Percentiles rank a stretch among this genome's conserved stretches.
Evolutionary conservation across 768 basidiomycete genomes (phyloP).

Genomic region (Mrakia gelida): DNA sequence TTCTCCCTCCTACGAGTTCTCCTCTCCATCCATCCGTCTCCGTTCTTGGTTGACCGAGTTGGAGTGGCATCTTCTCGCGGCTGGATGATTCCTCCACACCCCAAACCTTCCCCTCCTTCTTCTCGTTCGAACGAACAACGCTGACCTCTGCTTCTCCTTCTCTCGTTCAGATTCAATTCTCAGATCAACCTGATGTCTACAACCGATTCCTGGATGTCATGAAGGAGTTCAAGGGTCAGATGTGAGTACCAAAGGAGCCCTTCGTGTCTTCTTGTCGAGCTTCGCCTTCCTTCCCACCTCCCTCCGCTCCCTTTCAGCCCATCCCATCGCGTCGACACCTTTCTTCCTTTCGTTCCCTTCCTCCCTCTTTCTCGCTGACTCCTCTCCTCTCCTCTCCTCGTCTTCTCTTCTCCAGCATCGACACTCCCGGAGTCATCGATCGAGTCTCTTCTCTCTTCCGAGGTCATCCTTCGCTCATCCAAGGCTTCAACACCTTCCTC

Average conservation of each 20-base stretch:
- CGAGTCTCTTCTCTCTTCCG: constrained; percentile 90
- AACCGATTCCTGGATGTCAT: constrained; percentile 93
- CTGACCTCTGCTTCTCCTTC: not conserved
- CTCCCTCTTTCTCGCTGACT: not conserved
- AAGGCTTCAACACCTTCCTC: constrained; percentile 97
- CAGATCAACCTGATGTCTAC: constrained; percentile 86
- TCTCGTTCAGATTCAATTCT: constrained; percentile 59
- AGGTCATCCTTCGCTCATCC: constrained; percentile 83
- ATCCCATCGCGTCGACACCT: not conserved
- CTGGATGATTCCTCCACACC: not conserved
- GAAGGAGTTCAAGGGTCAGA: constrained; percentile 98
- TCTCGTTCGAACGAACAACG: not conserved
- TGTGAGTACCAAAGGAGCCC: constrained; percentile 37
- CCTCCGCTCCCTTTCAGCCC: not conserved
- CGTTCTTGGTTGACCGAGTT: not conserved
- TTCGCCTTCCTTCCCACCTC: not conserved
- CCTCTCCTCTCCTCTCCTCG: not conserved
- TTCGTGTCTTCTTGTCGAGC: not conserved
- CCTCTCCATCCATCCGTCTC: not conserved
- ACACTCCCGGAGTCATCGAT: constrained; percentile 94
- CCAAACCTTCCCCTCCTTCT: constrained; percentile 1
- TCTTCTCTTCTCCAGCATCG: constrained; percentile 59
- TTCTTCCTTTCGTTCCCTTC: not conserved
- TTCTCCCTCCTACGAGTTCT: not conserved
- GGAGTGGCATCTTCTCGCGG: not conserved